Evolutionary conservation across 257 asterid species (phyloP), one percentile per base, ranked within the genome.

Genomic region (Handroanthus guayacan): DNA sequence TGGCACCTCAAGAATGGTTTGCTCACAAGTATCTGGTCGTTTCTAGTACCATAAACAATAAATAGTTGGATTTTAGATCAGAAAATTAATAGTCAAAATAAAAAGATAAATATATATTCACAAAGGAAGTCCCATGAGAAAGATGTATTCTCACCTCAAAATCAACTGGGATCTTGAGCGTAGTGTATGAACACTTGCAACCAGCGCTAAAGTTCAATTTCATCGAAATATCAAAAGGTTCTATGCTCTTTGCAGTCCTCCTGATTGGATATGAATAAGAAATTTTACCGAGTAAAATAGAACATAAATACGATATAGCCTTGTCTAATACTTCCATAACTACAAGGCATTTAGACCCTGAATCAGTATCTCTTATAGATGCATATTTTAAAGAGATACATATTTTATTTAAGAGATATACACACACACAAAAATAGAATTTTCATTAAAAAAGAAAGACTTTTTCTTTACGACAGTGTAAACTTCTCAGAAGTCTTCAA

Each of bases 151-250:
- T 82, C 79, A 94, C 98, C 96, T 83, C 85, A 77, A 94, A 92
- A 84, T 92, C 87, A 75, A 94, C 90, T n/a, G 94, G 96, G 82
- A 89, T 75, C 78, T 82, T 90, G 78, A 92, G 80, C 75, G 84
- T 79, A 66, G 84, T 75, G 45, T 58, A 79, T 5, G 87, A 72
- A 76, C 97, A 94, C 84, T 85, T 90, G 87, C 98, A 94, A 79
- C 97, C 98, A 65, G 91, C 85, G 39, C 96, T 73, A 72, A 92
- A 92, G 85, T 86, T 82, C 83, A 94, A 71, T 69, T 84, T 94
- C 84, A 94, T 70, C 65, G 72, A 38, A 70, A 90, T 72, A 71
- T 87, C 86, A 79, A 92, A 94, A 62, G 94, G 86, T 63, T 83
- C 82, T 56, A 88, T 69, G 75, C 81, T 81, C 82, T 78, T 86